Evolutionary conservation across 1,284 basidiomycete genomes (phyloP).

Genomic region (Cryptococcus amylolentus): DNA sequence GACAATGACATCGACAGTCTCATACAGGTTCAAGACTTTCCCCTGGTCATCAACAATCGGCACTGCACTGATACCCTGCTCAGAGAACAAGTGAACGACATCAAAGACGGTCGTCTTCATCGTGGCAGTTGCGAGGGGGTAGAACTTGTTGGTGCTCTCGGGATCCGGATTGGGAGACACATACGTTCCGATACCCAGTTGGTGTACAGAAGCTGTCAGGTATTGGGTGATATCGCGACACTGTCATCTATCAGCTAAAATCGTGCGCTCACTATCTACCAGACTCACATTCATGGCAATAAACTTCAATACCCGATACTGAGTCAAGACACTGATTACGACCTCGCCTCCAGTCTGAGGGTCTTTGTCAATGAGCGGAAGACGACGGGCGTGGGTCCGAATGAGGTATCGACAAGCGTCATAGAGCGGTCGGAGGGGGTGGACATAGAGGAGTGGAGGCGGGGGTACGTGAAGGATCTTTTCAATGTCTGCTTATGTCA

Average conservation of each 20-base stretch:
- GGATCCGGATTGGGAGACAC: constrained; percentile 52
- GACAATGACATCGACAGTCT: constrained; percentile 98
- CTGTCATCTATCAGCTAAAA: constrained; percentile 13
- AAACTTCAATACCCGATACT: constrained; percentile 97
- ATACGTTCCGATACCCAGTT: constrained; percentile 91
- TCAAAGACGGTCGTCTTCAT: constrained; percentile 92
- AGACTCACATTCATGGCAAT: constrained; percentile 91
- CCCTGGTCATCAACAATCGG: constrained; percentile 93
- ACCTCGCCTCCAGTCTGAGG: constrained; percentile 92
- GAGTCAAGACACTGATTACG: constrained; percentile 92
- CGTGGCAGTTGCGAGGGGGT: constrained; percentile 89
- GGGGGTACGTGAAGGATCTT: constrained; percentile 85
- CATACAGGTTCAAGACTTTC: constrained; percentile 93
- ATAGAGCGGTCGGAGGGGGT: constrained; percentile 81
- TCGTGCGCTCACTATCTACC: neutral
- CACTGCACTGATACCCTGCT: constrained; percentile 91
- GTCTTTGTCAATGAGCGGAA: constrained; percentile 91
- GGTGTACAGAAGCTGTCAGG: constrained; percentile 61
- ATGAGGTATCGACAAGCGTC: constrained; percentile 89
- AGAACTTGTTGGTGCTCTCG: constrained; percentile 61
- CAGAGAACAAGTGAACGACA: constrained; percentile 98
- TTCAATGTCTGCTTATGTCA: constrained; percentile 72
- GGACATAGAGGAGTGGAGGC: constrained; percentile 84
- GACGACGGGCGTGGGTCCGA: constrained; percentile 88
- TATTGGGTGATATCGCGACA: constrained; percentile 49